phyloP scores from a whole-genome alignment of 2,329 filamentous ascomycete species.

The Ceratocystiopsis sp. region DNA sequence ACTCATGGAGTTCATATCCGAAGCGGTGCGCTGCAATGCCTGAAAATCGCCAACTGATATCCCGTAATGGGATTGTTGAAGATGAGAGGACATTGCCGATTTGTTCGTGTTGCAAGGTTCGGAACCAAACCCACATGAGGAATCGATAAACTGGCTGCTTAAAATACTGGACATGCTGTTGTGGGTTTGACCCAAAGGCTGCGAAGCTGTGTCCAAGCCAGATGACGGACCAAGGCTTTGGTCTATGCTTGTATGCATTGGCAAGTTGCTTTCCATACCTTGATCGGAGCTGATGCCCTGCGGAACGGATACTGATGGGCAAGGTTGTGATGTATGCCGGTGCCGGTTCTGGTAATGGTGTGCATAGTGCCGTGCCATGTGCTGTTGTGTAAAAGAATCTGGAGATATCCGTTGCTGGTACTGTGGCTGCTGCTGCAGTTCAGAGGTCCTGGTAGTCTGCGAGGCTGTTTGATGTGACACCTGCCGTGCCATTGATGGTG shows the following conservation, averaged over 20 bases:
- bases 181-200: constrained; percentile 1
- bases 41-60: constrained; percentile 30
- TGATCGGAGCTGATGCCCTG: constrained; percentile 17
- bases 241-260: constrained; percentile 11
- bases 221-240: constrained; percentile 4
- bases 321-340: constrained; percentile 11
- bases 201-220: constrained; percentile 1
- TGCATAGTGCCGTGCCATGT: background rate
- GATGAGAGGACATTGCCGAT: constrained; percentile 18
- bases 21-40: constrained; percentile 26
- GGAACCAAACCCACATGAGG: no score
- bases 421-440: background rate
- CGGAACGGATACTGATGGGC: constrained; percentile 16
- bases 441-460: background rate
- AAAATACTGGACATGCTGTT: constrained; percentile 1
- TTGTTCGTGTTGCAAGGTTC: constrained; percentile 2
- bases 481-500: background rate
- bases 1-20: constrained; percentile 20
- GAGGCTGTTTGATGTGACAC: background rate
- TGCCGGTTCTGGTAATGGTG: constrained; percentile 3
- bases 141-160: background rate
- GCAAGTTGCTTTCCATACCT: constrained; percentile 15
- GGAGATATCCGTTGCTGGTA: background rate
- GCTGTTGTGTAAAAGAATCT: background rate
- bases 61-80: constrained; percentile 15